phyloP scores from a whole-genome alignment of 495 filamentous ascomycete genomes.

The Saxophila tyrrhenica region DNA sequence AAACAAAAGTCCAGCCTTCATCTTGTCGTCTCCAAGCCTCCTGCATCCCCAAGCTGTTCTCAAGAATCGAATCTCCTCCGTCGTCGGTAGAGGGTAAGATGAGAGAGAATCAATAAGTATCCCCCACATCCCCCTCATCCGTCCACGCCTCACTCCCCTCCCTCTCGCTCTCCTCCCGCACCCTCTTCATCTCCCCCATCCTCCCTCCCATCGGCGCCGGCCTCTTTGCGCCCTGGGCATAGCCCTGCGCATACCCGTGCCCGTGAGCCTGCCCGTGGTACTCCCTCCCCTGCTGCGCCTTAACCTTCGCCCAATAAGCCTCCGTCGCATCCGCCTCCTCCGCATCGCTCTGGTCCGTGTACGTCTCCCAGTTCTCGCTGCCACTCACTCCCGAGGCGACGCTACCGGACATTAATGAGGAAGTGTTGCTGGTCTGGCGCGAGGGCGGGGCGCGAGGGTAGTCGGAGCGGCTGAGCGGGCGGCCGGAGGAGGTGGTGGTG shows the following conservation, averaged over 20 bases:
- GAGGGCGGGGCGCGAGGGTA: slow-evolving; percentile 16
- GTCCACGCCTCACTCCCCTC: slow-evolving; percentile 35
- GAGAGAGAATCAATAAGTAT: slow-evolving; percentile 12
- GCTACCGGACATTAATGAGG: slow-evolving; percentile 3
- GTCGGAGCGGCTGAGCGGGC: slow-evolving; percentile 4
- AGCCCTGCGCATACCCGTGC: too few species aligned
- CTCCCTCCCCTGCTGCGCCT: slow-evolving; percentile 21
- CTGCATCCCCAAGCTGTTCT: background rate
- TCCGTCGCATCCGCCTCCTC: slow-evolving; percentile 39
- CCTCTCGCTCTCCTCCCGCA: slow-evolving; percentile 16
- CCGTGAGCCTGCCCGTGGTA: slow-evolving; percentile 41
- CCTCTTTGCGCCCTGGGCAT: too few species aligned
- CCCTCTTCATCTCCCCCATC: slow-evolving; percentile 20
- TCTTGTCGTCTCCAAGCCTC: background rate
- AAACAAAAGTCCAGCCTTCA: background rate
- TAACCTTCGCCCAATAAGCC: slow-evolving; percentile 27
- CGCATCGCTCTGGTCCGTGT: slow-evolving; percentile 55
- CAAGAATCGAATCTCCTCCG: background rate
- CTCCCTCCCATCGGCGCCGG: slow-evolving; percentile 33
- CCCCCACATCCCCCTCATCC: slow-evolving; percentile 24
- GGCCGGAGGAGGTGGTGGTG: slow-evolving; percentile 2
- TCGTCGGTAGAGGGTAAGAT: too few species aligned
- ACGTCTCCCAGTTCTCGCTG: slow-evolving; percentile 94
- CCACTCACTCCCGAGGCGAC: slow-evolving; percentile 55
- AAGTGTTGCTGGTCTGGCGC: slow-evolving; percentile 19